These are phyloP conservation scores for Omphalotus guepiniiformis DNA, from an alignment of 768 basidiomycete species.

Conservation along the genomic window DNA sequence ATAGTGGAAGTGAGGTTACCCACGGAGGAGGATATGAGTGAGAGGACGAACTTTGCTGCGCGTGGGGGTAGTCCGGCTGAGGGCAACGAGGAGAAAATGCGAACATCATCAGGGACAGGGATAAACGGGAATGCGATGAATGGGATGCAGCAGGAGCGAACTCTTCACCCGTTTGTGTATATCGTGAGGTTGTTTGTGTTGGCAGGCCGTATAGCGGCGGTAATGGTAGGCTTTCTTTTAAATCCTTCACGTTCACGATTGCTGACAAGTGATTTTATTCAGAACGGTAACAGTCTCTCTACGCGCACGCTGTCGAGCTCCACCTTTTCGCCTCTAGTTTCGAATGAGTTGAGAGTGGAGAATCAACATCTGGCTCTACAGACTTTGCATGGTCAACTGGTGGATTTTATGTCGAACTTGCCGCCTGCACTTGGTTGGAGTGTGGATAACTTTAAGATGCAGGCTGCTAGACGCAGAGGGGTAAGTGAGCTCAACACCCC, in stretches of 20 bases:
- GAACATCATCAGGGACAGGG: too few relatives aligned
- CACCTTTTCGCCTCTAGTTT: neutral
- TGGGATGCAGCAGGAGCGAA: too few relatives aligned
- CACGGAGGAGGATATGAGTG: slow-evolving; percentile 8
- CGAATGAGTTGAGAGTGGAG: neutral
- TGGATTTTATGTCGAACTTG: slow-evolving; percentile 10
- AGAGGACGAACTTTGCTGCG: neutral
- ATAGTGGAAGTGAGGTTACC: slow-evolving; percentile 12
- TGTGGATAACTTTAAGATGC: slow-evolving; percentile 8
- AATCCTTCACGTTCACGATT: too few relatives aligned
- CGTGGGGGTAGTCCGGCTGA: neutral
- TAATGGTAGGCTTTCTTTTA: too few relatives aligned
- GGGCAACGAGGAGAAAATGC: too few relatives aligned
- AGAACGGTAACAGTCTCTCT: slow-evolving; percentile 9
- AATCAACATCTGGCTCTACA: neutral
- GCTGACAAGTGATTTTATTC: too few relatives aligned
- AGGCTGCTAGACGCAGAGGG: slow-evolving; percentile 10
- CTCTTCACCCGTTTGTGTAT: slow-evolving; percentile 2
- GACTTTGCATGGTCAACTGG: slow-evolving; percentile 11
- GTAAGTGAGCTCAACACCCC: neutral
- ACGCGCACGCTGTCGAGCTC: slow-evolving; percentile 9
- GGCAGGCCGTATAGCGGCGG: slow-evolving; percentile 11
- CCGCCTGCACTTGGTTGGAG: slow-evolving; percentile 9
- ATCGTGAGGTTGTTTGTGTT: slow-evolving; percentile 11
- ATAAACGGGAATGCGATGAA: too few relatives aligned